Evolutionary conservation across 1,284 basidiomycete genomes (phyloP).

Genomic region (Pseudozyma flocculosa): DNA sequence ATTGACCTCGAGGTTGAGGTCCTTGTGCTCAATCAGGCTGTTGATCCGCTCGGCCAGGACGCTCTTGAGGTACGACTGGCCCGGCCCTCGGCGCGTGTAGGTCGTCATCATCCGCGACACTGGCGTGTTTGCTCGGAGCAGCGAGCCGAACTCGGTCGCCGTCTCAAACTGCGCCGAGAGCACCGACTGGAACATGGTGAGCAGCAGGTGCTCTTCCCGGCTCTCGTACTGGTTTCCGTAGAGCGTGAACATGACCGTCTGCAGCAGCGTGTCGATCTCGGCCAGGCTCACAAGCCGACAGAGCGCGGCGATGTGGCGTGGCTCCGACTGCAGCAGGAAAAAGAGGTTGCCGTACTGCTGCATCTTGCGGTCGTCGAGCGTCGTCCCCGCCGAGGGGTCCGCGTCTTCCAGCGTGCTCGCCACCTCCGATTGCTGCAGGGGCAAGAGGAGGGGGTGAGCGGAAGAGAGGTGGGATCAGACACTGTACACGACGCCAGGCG

Average conservation of each 20-base stretch:
- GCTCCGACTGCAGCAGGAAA: conserved; percentile 96
- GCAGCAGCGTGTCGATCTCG: conserved; percentile 96
- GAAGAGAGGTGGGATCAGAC: too few species aligned
- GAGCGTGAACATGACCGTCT: conserved; percentile 99
- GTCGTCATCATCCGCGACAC: conserved; percentile 99
- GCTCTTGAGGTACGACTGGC: conserved; percentile 94
- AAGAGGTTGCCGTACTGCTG: conserved; percentile 97
- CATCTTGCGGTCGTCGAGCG: conserved; percentile 84
- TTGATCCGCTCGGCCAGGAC: conserved; percentile 97
- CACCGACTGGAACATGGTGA: conserved; percentile 98
- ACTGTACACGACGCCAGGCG: too few species aligned
- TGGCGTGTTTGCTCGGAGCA: conserved; percentile 95
- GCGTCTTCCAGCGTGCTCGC: conserved; percentile 75
- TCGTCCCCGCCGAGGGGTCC: conserved; percentile 64
- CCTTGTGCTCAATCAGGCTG: conserved; percentile 95
- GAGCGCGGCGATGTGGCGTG: conserved; percentile 89
- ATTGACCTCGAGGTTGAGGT: conserved; percentile 97
- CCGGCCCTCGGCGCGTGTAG: conserved; percentile 94
- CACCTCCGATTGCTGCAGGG: conserved; percentile 34
- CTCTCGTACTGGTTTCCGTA: conserved; percentile 99
- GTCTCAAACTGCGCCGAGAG: conserved; percentile 97
- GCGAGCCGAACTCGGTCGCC: conserved; percentile 93
- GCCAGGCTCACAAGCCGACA: conserved; percentile 94
- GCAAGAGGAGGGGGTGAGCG: background rate
- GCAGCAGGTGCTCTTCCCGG: conserved; percentile 92